Evolutionary conservation across 192 early-diverging fungal genomes (phyloP).

Genomic region (Dissophora ornata): DNA sequence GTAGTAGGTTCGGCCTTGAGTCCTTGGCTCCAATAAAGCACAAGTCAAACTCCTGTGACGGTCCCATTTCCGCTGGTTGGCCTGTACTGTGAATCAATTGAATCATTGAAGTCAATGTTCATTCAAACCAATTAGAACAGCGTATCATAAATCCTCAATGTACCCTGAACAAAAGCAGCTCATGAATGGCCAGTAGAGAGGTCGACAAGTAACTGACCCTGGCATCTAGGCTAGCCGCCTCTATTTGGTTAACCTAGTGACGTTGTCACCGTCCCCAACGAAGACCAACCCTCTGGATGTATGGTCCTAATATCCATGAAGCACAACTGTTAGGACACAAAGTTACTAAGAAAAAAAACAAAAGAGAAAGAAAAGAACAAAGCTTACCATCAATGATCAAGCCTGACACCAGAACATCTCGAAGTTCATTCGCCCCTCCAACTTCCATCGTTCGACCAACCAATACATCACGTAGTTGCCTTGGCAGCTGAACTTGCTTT

Average conservation of each 20-base stretch:
- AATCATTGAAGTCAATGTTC: constrained; percentile 18
- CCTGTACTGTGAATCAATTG: constrained; percentile 11
- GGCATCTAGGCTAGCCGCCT: constrained; percentile 4
- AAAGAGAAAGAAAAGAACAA: constrained; percentile 1
- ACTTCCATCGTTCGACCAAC: constrained; percentile 29
- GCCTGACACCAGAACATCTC: constrained; percentile 18
- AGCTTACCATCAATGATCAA: constrained; percentile 21
- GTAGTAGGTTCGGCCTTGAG: constrained; percentile 19
- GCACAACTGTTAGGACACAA: constrained; percentile 3
- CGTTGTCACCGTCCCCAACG: constrained; percentile 28
- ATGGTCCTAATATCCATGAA: constrained; percentile 22
- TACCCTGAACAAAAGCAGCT: constrained; percentile 8
- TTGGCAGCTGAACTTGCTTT: constrained; percentile 28
- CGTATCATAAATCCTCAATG: constrained; percentile 8
- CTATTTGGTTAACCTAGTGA: constrained; percentile 26
- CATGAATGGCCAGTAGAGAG: neutral
- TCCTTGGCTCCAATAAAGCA: constrained; percentile 8
- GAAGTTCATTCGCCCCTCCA: constrained; percentile 20
- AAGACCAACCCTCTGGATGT: constrained; percentile 21
- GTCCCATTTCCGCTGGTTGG: constrained; percentile 6
- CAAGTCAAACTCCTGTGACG: constrained; percentile 4
- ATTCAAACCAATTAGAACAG: constrained; percentile 4
- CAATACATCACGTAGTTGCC: constrained; percentile 19
- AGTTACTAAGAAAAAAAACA: neutral
- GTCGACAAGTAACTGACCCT: neutral